Percentiles rank a stretch among this genome's conserved stretches.
Conservation (phyloP, 805 yeast species). For the Wickerhamomyces alni region DNA sequence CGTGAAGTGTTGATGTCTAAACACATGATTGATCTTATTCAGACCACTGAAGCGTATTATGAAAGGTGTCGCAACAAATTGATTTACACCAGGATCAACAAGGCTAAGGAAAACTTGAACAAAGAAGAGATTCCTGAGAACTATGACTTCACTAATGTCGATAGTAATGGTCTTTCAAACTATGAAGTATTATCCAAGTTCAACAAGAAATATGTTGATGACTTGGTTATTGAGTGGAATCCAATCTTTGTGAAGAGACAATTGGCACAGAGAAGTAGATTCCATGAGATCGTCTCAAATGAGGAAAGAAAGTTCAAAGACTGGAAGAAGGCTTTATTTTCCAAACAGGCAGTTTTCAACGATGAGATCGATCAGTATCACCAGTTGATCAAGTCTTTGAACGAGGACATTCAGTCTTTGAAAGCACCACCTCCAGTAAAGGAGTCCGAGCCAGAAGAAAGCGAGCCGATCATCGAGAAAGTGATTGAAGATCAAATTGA, state of each 20-base stretch:
- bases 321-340: slow-evolving; percentile 52
- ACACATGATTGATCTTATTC: slow-evolving; percentile 71
- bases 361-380: slow-evolving; percentile 43
- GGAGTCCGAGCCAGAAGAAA: no score
- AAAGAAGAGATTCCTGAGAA: slow-evolving; percentile 6
- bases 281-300: slow-evolving; percentile 33
- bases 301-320: slow-evolving; percentile 56
- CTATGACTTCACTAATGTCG: slow-evolving; percentile 23
- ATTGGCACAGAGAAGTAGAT: slow-evolving; percentile 35
- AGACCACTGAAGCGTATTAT: slow-evolving; percentile 71
- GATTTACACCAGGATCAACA: slow-evolving; percentile 39
- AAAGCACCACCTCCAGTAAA: slow-evolving; percentile 1
- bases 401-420: slow-evolving; percentile 13
- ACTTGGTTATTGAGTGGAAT: slow-evolving; percentile 34
- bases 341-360: slow-evolving; percentile 51
- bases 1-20: slow-evolving; percentile 60
- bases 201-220: slow-evolving; percentile 32
- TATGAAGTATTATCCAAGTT: slow-evolving; percentile 33
- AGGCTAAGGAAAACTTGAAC: slow-evolving; percentile 16
- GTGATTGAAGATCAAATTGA: no score
- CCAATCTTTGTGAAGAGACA: slow-evolving; percentile 43
- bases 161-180: slow-evolving; percentile 29
- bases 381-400: slow-evolving; percentile 24
- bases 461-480: no score
- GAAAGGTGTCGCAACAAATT: slow-evolving; percentile 60